Base-by-base conservation (phyloP, 371 early-diverging fungal species). In the Blakeslea trispora region DNA sequence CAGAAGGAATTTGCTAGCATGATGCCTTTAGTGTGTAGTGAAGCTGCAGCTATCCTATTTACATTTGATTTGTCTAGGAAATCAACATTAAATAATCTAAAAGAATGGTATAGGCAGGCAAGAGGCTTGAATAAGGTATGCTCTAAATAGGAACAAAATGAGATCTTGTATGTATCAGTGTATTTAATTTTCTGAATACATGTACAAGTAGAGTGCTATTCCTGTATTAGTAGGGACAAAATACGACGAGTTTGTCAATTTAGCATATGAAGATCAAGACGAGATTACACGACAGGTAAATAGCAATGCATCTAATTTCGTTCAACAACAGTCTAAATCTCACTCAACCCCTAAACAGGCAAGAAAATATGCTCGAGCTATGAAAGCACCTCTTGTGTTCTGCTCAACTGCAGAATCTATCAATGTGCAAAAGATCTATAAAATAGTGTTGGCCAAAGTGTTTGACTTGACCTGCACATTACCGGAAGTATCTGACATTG, bases 61-160 rank as follows among this genome's bases (percentile, higher is more conserved):
- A 93, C 95, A 82, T 97, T 97, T 82, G 98, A 97, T 76, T 68
- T 97, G 57, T 90, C 95, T 1, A 85, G 95, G 51, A 93, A 92
- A 66, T 82, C 91, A 7, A 94, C 98, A 9, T 78, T 97, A 45
- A 97, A 97, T 68, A 87, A 84, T 50, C 87, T 97, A 57, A 92
- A 92, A 68, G 95, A 95, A 68, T 97, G 98, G 98, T 96, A 95
- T 66, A 79, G 96, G 45, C 98, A 97, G 70, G 96, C 95, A 34
- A 78, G 96, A 57, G 96, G 96, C 39, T 90, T 97, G 74, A 97
- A 95, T 71, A 92, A 90, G 86, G 91, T 83, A 75, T 45, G 13
- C 35, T 42, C 13, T 34, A 28, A 39, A 18, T 28, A 15, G 18
- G n/a, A n/a, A n/a, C n/a, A n/a, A n/a, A n/a, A n/a, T n/a, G n/a